Evolutionary conservation across 2,329 filamentous ascomycete species (phyloP), one percentile per base, ranked within the genome.

Genomic region (Macrophomina tecta): DNA sequence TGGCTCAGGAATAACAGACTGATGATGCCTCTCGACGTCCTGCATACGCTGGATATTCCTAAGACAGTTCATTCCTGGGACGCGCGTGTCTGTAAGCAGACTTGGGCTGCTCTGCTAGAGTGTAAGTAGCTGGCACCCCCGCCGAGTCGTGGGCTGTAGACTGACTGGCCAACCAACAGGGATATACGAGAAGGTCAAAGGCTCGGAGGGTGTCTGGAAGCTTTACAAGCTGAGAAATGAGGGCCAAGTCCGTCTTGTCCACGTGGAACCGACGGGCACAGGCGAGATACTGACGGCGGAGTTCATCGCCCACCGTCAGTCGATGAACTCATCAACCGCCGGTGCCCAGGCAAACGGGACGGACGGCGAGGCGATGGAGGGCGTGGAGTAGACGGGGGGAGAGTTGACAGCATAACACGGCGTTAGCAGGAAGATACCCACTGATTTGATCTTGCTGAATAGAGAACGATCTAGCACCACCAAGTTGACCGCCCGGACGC

Each of bases 1-100:
- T 42, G 51, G 56, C 89, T 87, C 40, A 87, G 85, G 66, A 75
- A 89, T 65, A 94, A 95, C 7, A 86, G 92, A 64, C 82, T 99
- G 28, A 84, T 51, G 4, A 28, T 32, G 14, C 65, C 85, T 12
- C 76, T 96, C 12, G 87, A 97, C 76, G 92, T 97, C 42, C 16
- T 45, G 9, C 5, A 45, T 14, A n/a, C 85, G 14, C 76, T 96
- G 12, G 87, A 97, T 76, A 92, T 97, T 74, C 86, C 97, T 38
- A 87, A 92, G 68, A 97, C 94, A 1, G 87, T 89, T 53, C 84
- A 82, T 36, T 93, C 12, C 3, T 64, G 61, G 61, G 34, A 62
- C 30, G 46, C 58, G 0, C 12, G 32, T 4, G 7, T 49, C 9
- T 62, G 58, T 11, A 45, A 49, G 1, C 42, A 62, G 58, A 62